phyloP scores from a whole-genome alignment of 306 rosid species.

The Rubus parviflorus region DNA sequence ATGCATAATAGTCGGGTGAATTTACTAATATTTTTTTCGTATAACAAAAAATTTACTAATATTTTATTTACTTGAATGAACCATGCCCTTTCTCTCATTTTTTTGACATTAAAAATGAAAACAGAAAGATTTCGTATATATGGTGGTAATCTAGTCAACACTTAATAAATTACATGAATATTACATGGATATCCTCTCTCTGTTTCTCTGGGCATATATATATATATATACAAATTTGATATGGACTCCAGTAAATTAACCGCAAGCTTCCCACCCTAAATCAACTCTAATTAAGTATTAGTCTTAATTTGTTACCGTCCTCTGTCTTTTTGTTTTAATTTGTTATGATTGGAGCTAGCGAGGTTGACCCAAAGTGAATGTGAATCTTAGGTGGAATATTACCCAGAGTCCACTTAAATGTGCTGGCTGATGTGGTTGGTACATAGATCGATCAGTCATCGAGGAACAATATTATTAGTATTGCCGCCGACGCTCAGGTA shows the following conservation, averaged over 20 bases:
- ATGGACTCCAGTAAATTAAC: not conserved
- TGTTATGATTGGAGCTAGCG: not conserved
- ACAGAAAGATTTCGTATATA: not conserved
- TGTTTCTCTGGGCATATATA: too few relatives aligned
- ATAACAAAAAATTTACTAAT: not conserved
- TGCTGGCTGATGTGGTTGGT: not conserved
- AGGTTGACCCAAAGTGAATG: not conserved
- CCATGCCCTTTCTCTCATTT: conserved; percentile 6
- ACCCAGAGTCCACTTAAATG: not conserved
- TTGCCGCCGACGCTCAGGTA: not conserved
- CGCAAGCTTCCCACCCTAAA: not conserved
- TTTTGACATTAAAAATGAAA: not conserved
- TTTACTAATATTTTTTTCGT: not conserved
- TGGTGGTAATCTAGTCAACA: not conserved
- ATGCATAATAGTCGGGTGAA: conserved; percentile 21
- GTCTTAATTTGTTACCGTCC: not conserved
- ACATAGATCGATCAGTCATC: not conserved
- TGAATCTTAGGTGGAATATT: not conserved
- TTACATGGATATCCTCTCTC: conserved; percentile 10
- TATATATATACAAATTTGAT: not conserved
- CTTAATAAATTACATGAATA: not conserved
- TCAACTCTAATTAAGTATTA: not conserved
- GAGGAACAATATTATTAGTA: not conserved
- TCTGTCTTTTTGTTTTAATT: not conserved
- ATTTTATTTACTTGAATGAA: not conserved